Conservation (phyloP, 148 eudicot species). For the Agrostemma githago region DNA sequence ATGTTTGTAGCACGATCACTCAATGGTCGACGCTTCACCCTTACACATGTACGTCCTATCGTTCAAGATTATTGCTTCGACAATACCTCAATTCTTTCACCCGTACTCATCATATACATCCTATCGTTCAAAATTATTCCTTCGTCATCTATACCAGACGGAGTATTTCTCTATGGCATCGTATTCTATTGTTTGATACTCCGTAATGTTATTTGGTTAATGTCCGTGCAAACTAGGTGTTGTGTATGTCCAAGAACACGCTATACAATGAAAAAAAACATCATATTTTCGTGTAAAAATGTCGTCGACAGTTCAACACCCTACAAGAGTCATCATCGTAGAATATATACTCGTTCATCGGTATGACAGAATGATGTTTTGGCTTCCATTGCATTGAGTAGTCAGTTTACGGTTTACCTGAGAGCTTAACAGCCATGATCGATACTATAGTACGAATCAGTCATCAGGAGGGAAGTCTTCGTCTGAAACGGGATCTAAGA, state of each 20-base stretch:
- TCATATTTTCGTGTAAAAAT: neutral
- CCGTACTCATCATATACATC: too few relatives aligned
- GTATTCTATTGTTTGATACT: too few relatives aligned
- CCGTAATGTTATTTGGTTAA: too few relatives aligned
- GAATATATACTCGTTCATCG: neutral
- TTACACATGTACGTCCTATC: too few relatives aligned
- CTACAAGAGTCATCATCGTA: neutral
- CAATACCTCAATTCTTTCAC: too few relatives aligned
- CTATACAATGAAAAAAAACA: neutral
- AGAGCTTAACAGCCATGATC: neutral
- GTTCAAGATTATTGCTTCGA: too few relatives aligned
- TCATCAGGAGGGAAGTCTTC: conserved; percentile 68
- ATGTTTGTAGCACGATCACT: too few relatives aligned
- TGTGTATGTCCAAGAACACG: neutral
- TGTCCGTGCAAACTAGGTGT: neutral
- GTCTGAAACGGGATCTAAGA: conserved; percentile 72
- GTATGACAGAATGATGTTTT: neutral
- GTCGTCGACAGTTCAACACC: neutral
- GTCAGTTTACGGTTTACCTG: neutral
- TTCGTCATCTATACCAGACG: too few relatives aligned
- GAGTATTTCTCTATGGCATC: too few relatives aligned
- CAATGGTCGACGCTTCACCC: too few relatives aligned
- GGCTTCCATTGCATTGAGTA: neutral
- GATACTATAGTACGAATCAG: conserved; percentile 13
- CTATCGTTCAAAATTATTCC: too few relatives aligned